Evolutionary conservation across 2,329 filamentous ascomycete species (phyloP), one percentile per base, ranked within the genome.

Genomic region (Aspergillus vadensis): DNA sequence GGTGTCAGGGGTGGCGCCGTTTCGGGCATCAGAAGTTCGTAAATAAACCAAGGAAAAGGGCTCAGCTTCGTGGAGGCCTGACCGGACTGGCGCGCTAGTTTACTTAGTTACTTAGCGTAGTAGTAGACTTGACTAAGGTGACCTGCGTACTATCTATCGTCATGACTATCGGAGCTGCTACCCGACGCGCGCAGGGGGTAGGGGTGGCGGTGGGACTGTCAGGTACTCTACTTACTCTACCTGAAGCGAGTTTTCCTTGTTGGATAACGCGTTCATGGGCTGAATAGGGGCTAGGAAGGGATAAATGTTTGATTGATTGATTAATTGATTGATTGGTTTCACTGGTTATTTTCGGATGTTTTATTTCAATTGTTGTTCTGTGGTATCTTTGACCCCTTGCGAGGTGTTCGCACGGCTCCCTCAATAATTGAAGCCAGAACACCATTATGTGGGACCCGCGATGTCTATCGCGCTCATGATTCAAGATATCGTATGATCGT

Each of bases 401-500:
- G 19, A 52, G 38, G 21, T n/a, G 44, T 21, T 30, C 7, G 50
- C 52, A 32, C 38, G 38, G n/a, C 48, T 19, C 56, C 8, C 17
- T 30, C 19, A 48, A 53, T 44, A 57, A 57, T 36, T 30, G 21
- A 55, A 55, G 21, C 27, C n/a, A 39, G 19, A 49, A 55, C 47
- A 48, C 15, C 44, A 52, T 55, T 44, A 63, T 48, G 60, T 58
- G 49, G 49, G 55, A 23, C 38, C 58, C 51, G 27, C 17, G 30
- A 52, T 50, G 44, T 60, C 60, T 60, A 64, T 60, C 61, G 58
- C 57, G 53, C 61, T 60, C 58, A 62, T 48, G 52, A 54, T 44
- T 38, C 32, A 48, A 60, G 47, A 58, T 54, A 32, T 58, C 56
- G 47, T 65, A 56, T 44, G 65, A 60, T 65, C 65, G 57, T 66